phyloP scores from a whole-genome alignment of 371 early-diverging fungal genomes.

The Furculomyces boomerangus region DNA sequence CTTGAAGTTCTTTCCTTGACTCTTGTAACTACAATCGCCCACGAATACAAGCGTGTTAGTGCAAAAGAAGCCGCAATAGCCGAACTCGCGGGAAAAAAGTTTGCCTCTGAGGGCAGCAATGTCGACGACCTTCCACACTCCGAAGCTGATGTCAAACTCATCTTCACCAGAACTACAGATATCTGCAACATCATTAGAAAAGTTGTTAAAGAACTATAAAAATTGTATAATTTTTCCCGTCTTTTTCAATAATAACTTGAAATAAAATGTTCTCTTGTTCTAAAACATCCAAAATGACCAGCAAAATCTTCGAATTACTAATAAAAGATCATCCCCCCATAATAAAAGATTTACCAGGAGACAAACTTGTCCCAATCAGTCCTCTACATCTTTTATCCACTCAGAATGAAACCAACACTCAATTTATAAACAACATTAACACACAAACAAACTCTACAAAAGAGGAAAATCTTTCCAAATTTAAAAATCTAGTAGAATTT shows the following conservation, averaged over 20 bases:
- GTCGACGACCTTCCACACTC: background rate
- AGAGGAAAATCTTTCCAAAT: background rate
- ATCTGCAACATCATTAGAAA: background rate
- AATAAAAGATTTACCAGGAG: too few species aligned
- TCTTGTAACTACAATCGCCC: slow-evolving; percentile 69
- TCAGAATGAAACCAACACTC: too few species aligned
- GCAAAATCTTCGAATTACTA: background rate
- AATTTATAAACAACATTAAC: too few species aligned
- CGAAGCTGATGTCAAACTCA: background rate
- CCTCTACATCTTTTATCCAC: too few species aligned
- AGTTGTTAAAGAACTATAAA: background rate
- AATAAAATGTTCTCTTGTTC: background rate
- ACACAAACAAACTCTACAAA: too few species aligned
- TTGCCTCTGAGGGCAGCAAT: background rate
- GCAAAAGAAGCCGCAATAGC: slow-evolving; percentile 36
- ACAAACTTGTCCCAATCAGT: too few species aligned
- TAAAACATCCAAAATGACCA: background rate
- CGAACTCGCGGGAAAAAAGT: slow-evolving; percentile 13
- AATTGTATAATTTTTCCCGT: background rate
- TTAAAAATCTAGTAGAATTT: background rate
- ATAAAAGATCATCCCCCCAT: background rate
- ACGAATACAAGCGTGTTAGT: slow-evolving; percentile 37
- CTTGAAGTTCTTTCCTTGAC: slow-evolving; percentile 65
- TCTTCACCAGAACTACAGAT: background rate
- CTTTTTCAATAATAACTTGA: background rate